Evolutionary conservation across 1,284 basidiomycete species (phyloP), one percentile per base, ranked within the genome.

Genomic region (Cutaneotrichosporon sp.): DNA sequence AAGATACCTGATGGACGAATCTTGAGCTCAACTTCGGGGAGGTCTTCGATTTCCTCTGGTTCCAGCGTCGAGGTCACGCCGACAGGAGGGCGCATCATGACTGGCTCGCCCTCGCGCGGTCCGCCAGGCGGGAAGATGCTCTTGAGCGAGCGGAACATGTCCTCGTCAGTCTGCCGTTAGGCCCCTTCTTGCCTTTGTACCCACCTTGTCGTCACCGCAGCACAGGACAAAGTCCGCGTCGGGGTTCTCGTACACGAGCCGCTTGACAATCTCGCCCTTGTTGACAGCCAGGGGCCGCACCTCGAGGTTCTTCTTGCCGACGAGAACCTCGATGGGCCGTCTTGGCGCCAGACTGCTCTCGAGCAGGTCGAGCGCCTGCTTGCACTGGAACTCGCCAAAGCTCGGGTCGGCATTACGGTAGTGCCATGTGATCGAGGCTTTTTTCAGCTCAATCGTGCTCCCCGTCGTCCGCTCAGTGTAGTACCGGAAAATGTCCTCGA

Each of bases 251-350:
- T 93, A 97, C 55, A 97, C 72, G 53, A 97, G 85, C 43, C 92
- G 80, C 78, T 92, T 91, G 64, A 97, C 92, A 66, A 97, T 97
- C 78, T 97, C 94, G 54, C 94, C 94, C 82, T 98, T 97, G 81
- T 97, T 97, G 65, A 97, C 84, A 1, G 91, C 92, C 51, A 88
- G 80, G 35, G 93, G 94, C 54, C 94, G 84, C 21, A 97, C 93
- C 77, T 98, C 94, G 49, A 98, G 80, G 74, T 97, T 97, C 84
- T 97, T 97, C 80, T 97, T 97, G 34, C 94, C 94, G 35, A 92
- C 86, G 47, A 93, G 83, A 5, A 93, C 89, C 86, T 93, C 90
- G 54, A 93, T 92, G 3, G 90, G 89, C 49, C 90, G 80, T 72
- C 91, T 88, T 57, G 88, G 84, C 20, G 85, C 88, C 41, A 93